phyloP scores from a whole-genome alignment of 1,139 yeast species.

The Scheffersomyces insectosa region DNA sequence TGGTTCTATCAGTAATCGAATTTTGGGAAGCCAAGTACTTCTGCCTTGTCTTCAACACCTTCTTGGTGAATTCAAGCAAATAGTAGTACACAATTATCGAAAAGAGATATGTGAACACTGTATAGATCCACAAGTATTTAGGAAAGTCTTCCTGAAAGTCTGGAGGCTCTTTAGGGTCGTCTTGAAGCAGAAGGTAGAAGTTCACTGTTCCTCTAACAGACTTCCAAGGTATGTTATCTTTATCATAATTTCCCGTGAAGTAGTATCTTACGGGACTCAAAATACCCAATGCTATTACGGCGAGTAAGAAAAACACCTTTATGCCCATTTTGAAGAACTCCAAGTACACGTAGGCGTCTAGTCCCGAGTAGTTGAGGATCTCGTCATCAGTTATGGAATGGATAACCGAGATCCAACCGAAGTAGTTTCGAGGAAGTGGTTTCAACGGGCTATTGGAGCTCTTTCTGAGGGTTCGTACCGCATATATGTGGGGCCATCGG shows the following conservation, averaged over 20 bases:
- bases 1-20: conserved; percentile 49
- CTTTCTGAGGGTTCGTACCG: conserved; percentile 46
- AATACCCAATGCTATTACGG: conserved; percentile 39
- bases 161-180: conserved; percentile 8
- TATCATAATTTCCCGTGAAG: conserved; percentile 49
- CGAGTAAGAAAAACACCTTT: conserved; percentile 35
- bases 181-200: background rate
- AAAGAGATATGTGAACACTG: conserved; percentile 43
- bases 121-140: conserved; percentile 38
- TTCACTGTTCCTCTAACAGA: background rate
- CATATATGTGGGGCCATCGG: conserved; percentile 54
- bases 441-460: conserved; percentile 26
- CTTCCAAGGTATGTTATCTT: conserved; percentile 28
- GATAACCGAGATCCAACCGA: conserved; percentile 44
- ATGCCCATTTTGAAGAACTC: conserved; percentile 49
- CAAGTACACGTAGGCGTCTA: conserved; percentile 48
- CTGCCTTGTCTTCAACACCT: conserved; percentile 43
- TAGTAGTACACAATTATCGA: conserved; percentile 36
- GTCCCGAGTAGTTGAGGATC: conserved; percentile 40
- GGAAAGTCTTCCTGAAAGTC: conserved; percentile 19
- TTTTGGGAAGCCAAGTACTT: conserved; percentile 43
- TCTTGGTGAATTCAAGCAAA: conserved; percentile 36
- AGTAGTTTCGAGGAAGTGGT: conserved; percentile 38
- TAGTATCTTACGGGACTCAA: conserved; percentile 47
- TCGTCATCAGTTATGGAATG: conserved; percentile 43